Evolutionary conservation across 2,329 filamentous ascomycete genomes (phyloP), one percentile per base, ranked within the genome.

Genomic region (Dryadomyces sulphureus): DNA sequence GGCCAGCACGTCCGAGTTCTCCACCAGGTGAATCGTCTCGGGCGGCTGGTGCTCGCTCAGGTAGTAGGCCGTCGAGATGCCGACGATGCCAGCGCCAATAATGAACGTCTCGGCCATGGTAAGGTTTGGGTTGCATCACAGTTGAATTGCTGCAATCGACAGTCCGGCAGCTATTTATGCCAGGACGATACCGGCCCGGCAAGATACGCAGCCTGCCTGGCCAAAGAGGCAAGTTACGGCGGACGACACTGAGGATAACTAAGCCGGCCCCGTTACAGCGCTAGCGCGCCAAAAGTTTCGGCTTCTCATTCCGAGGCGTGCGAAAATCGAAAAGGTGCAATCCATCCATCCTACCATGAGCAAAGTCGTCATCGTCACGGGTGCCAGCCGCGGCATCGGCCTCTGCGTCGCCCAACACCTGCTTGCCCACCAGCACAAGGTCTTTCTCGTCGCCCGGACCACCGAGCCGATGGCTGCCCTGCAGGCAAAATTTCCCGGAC

Each of bases 1-100:
- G 11, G 75, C 71, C 60, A 89, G 86, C 27, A 89, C 69, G 50
- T 75, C 59, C 0, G 66, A 64, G 0, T 64, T 56, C 45, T 73
- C 70, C 32, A 73, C 62, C 7, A 73, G 59, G 51, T 71, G 67
- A 45, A 73, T 65, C 19, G 57, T 62, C 7, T 59, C 61, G 0
- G 59, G 59, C 24, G 64, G 59, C 52, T 69, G 64, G 51, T 64
- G 64, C 45, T 62, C 60, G 7, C 77, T 75, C 27, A 89, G 72
- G 58, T 84, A 86, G 61, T 81, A 86, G n/a, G 81, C 80, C 11
- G 77, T 81, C 1, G 79, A 77, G 30, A 76, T 64, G 49, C 81
- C 81, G 45, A 86, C 81, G 54, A 86, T 81, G 40, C 81, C 81
- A 39, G 75, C 71, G 47, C 81, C 82, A 32, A 86, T 59, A 44